Conservation (phyloP, 2,329 filamentous ascomycete genomes). For the Aspergillus persii region DNA sequence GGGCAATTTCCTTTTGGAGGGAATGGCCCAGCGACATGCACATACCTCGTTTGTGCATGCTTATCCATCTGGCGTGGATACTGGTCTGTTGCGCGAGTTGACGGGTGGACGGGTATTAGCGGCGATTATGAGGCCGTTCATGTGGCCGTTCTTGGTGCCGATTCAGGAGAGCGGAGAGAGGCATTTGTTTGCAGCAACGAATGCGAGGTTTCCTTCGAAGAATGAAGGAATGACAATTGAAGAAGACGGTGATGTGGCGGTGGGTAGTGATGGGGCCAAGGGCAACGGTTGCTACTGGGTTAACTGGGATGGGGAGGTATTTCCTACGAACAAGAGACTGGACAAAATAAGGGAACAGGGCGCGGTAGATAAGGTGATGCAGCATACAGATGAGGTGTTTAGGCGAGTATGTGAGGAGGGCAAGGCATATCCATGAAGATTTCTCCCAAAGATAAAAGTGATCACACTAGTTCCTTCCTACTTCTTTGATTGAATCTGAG, state of each 20-base stretch:
- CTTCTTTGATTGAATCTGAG: too few relatives aligned
- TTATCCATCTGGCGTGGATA: slow-evolving; percentile 41
- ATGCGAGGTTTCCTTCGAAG: slow-evolving; percentile 24
- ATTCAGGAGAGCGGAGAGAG: slow-evolving; percentile 41
- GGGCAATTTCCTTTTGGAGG: slow-evolving; percentile 33
- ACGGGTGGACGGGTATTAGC: slow-evolving; percentile 28
- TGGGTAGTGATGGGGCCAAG: slow-evolving; percentile 12
- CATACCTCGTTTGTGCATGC: slow-evolving; percentile 40
- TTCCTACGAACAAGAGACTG: slow-evolving; percentile 8
- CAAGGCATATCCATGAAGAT: neutral
- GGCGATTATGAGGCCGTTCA: slow-evolving; percentile 13
- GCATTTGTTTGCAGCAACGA: slow-evolving; percentile 8
- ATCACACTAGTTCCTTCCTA: too few relatives aligned
- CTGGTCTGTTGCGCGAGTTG: slow-evolving; percentile 37
- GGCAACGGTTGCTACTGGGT: slow-evolving; percentile 19
- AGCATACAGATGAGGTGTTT: slow-evolving; percentile 16
- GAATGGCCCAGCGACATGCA: slow-evolving; percentile 30
- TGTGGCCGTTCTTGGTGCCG: slow-evolving; percentile 16
- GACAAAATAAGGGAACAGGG: slow-evolving; percentile 3
- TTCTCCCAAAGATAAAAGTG: too few relatives aligned
- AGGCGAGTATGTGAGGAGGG: slow-evolving; percentile 12
- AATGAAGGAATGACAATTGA: slow-evolving; percentile 8
- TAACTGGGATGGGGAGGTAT: slow-evolving; percentile 13
- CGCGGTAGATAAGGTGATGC: slow-evolving; percentile 13
- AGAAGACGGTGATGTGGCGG: slow-evolving; percentile 2